Evolutionary conservation across 306 rosid genomes (phyloP), one percentile per base, ranked within the genome.

Genomic region (Glycine tomentella): DNA sequence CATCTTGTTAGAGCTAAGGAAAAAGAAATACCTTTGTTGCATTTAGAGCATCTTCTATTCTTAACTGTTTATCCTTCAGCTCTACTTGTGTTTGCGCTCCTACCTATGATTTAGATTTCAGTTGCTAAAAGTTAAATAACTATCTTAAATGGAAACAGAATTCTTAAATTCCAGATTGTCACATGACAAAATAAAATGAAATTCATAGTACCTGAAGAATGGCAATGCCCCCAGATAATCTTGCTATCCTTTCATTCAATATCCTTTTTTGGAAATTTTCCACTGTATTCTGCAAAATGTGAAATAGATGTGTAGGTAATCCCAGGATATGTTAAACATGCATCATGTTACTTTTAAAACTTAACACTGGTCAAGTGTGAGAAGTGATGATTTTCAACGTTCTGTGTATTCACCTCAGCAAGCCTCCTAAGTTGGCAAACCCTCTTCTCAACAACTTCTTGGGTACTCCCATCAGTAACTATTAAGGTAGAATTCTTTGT

Each of bases 81-180:
- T 93, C 99, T 51, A 95, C 95, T 79, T 95, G 92, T 81, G 97
- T 90, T 84, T 84, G 97, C 79, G 99, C 99, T 71, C 99, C 99
- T 88, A 91, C 97, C 99, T 95, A 80, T 81, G 78, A 82, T 73
- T 78, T 52, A 80, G 53, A 80, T 77, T 65, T 12, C 63, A 56
- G 74, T 69, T 55, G 56, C 81, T 55, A 34, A 75, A 70, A 25
- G 69, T 72, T 57, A 34, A 45, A 76, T 69, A 65, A 72, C 75
- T 55, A 84, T 77, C 84, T 76, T 48, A 13, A 63, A 71, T 36
- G 40, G 53, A 64, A 46, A 49, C 69, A 50, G 9, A 74, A 46
- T 55, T 74, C 72, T 45, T 53, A 51, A 82, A 63, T 67, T 72
- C 70, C 53, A 36, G 33, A 78, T 64, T 69, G 34, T 49, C 70